phyloP scores from a whole-genome alignment of 2,329 filamentous ascomycete genomes.

The Raffaelea ambrosiae region DNA sequence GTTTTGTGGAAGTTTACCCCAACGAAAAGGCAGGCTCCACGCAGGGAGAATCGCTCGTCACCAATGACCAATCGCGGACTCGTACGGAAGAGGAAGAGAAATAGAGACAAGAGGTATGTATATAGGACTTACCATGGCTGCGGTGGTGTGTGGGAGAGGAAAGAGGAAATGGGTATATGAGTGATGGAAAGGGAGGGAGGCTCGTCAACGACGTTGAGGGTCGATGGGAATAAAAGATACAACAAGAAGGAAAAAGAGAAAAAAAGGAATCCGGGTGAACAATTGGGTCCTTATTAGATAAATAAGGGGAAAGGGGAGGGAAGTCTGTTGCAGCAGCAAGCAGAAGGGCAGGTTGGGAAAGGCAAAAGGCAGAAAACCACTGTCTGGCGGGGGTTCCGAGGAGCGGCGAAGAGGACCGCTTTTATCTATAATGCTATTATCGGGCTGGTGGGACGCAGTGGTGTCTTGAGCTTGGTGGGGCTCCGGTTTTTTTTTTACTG shows the following conservation, averaged over 20 bases:
- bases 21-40: no score
- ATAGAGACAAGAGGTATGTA: neutral
- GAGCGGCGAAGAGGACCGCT: slow-evolving; percentile 9
- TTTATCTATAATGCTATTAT: slow-evolving; percentile 7
- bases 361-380: neutral
- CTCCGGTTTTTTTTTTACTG: slow-evolving; percentile 4
- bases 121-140: slow-evolving; percentile 12
- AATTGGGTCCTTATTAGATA: neutral
- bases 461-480: neutral
- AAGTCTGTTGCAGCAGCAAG: no score
- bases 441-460: no score
- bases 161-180: no score
- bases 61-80: no score
- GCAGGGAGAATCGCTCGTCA: no score
- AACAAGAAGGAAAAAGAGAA: neutral
- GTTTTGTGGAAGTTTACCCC: no score
- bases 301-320: slow-evolving; percentile 1
- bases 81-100: neutral
- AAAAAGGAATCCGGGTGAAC: neutral
- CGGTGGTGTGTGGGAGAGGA: slow-evolving; percentile 4
- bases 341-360: neutral
- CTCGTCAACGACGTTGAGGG: neutral
- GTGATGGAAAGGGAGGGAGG: neutral
- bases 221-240: neutral
- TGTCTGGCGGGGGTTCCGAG: slow-evolving; percentile 9